Base-by-base conservation (phyloP, 139 green algal species). In the Zygnema circumcarinatum region DNA sequence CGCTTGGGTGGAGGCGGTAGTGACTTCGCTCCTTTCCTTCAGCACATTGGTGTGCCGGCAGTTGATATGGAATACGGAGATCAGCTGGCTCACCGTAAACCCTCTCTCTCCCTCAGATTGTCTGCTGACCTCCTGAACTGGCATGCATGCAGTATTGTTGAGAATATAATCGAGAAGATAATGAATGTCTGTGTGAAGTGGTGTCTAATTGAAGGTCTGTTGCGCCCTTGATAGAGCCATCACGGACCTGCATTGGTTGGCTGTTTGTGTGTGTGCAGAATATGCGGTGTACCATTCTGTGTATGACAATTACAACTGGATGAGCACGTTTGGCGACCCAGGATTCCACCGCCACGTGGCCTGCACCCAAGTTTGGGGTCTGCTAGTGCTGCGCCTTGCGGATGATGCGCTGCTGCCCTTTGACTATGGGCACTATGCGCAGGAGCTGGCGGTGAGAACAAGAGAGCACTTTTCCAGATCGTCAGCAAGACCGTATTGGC, bases 291-390 rank as follows among this genome's bases (percentile, higher is more conserved):
- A 90, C 79, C 86, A 90, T 53, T 72, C 54, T 1, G 29, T 87
- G 22, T 90, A 90, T 29, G 86, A 90, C 62, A 82, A 90, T 53
- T 90, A 83, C 54, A 41, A 72, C 36, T 90, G 86, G 86, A 90
- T 90, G 86, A 52, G 39, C n/a, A 39, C 31, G 22, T 90, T 83
- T 47, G 86, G 79, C 29, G 86, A 90, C 67, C 86, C 86, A 25
- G 52, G 54, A 54, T 90, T 90, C 67, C 36, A 75, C 31, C 47
- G 56, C 31, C 86, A 90, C 86, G 79, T 83, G 39, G 86, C 86
- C 32, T 36, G 84, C 21, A 53, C 76, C 20, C 38, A 72, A 52
- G 20, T 90, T 16, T 83, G 56, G 78, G 86, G 79, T 35, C 54
- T 87, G 21, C 32, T 87, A 36, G 86, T 35, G 67, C 79, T 87